Conservation (phyloP, 129 eudicot genomes). For the Tanacetum coccineum region DNA sequence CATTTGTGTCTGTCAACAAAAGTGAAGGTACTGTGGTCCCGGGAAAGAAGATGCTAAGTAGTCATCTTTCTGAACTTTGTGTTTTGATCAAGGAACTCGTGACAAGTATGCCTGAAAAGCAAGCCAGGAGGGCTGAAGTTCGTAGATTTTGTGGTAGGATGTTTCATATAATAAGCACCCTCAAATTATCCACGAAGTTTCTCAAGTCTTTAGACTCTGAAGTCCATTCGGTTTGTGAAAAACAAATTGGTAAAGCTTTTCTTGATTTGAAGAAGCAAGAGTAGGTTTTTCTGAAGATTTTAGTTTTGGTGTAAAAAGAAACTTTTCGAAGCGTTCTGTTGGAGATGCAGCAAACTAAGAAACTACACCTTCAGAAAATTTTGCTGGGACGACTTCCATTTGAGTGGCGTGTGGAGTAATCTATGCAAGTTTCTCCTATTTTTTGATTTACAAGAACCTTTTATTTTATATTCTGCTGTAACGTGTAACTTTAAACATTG, state of each 20-base stretch:
- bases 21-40: slow-evolving; percentile 27
- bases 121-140: slow-evolving; percentile 65
- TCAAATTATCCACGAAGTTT: slow-evolving; percentile 37
- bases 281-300: slow-evolving; percentile 12
- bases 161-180: slow-evolving; percentile 38
- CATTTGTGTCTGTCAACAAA: slow-evolving; percentile 33
- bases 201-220: slow-evolving; percentile 62
- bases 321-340: slow-evolving; percentile 18
- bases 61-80: slow-evolving; percentile 42
- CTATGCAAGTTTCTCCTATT: slow-evolving; percentile 14
- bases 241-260: slow-evolving; percentile 68
- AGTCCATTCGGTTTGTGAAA: slow-evolving; percentile 54
- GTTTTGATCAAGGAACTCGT: slow-evolving; percentile 52
- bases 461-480: not conserved
- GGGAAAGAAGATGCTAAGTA: slow-evolving; percentile 40
- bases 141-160: slow-evolving; percentile 67
- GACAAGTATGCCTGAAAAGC: slow-evolving; percentile 81
- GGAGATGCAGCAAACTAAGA: slow-evolving; percentile 27
- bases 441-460: slow-evolving; percentile 7
- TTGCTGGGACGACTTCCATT: slow-evolving; percentile 24
- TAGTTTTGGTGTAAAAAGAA: not conserved
- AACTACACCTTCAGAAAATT: slow-evolving; percentile 27
- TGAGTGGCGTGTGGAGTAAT: slow-evolving; percentile 2
- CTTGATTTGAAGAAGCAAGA: slow-evolving; percentile 56
- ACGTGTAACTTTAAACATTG: not conserved